Conservation (phyloP, 805 yeast species). For the Zygotorulaspora chibaensis region DNA sequence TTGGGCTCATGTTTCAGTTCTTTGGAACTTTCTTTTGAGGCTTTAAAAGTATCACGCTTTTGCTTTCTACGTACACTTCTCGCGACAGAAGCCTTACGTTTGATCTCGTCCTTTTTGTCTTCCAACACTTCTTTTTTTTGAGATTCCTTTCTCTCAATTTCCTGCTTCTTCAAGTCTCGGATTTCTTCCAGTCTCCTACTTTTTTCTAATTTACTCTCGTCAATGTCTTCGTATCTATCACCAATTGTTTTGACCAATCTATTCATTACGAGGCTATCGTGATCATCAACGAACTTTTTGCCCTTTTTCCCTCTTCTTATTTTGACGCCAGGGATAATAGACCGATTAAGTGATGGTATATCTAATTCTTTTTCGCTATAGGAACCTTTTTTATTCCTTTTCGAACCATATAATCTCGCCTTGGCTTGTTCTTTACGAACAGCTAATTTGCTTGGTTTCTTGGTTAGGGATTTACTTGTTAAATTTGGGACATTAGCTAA, state of each 20-base stretch:
- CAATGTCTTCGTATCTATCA: constrained; percentile 69
- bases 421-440: constrained; percentile 65
- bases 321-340: constrained; percentile 80
- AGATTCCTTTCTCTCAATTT: constrained; percentile 78
- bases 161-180: constrained; percentile 79
- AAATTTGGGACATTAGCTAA: constrained; percentile 50
- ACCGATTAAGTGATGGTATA: constrained; percentile 74
- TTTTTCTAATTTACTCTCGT: constrained; percentile 87
- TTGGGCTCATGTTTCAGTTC: constrained; percentile 26
- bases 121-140: constrained; percentile 66
- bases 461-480: constrained; percentile 53
- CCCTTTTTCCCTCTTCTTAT: constrained; percentile 81
- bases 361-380: constrained; percentile 76
- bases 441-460: constrained; percentile 45
- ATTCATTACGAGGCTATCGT: constrained; percentile 56
- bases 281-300: constrained; percentile 69
- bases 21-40: constrained; percentile 8
- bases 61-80: constrained; percentile 63
- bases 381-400: constrained; percentile 42
- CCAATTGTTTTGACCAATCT: constrained; percentile 77
- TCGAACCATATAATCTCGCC: constrained; percentile 64
- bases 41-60: constrained; percentile 22
- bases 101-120: constrained; percentile 71
- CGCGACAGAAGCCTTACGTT: constrained; percentile 65
- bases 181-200: constrained; percentile 85